These are phyloP conservation scores for Cladophialophora psammophila DNA, from an alignment of 2,329 filamentous ascomycete species.

Conservation along the genomic window DNA sequence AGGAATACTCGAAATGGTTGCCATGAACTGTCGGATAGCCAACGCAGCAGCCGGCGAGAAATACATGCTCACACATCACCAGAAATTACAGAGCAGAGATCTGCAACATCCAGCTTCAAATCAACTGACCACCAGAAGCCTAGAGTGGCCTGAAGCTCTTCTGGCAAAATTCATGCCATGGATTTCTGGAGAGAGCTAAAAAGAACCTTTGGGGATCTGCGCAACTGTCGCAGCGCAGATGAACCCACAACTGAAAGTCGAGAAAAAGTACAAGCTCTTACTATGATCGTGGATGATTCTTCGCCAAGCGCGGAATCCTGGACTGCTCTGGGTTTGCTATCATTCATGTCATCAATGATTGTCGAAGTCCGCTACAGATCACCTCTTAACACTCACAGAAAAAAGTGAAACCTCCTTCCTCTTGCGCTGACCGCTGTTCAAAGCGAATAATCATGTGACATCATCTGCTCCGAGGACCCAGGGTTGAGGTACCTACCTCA, in stretches of 20 bases:
- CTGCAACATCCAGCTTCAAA: neutral
- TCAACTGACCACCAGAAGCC: neutral
- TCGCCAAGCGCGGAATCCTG: neutral
- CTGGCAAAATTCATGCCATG: neutral
- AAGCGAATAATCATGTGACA: neutral
- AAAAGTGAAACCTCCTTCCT: neutral
- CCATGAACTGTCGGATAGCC: too few relatives aligned
- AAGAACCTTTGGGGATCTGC: neutral
- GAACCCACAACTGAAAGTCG: neutral
- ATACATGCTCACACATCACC: neutral
- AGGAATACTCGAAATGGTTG: too few relatives aligned
- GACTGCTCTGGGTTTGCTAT: neutral
- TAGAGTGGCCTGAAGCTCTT: neutral
- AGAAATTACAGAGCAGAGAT: neutral
- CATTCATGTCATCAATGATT: neutral
- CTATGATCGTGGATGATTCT: neutral
- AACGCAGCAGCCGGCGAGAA: too few relatives aligned
- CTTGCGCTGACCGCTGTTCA: neutral
- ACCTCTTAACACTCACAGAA: neutral
- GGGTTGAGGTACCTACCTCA: neutral
- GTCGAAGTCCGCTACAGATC: neutral
- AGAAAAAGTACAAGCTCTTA: neutral
- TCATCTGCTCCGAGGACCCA: neutral
- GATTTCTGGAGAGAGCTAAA: neutral
- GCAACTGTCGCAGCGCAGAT: neutral